Base-by-base conservation (phyloP, 2,329 filamentous ascomycete genomes). In the Exophiala sp. region DNA sequence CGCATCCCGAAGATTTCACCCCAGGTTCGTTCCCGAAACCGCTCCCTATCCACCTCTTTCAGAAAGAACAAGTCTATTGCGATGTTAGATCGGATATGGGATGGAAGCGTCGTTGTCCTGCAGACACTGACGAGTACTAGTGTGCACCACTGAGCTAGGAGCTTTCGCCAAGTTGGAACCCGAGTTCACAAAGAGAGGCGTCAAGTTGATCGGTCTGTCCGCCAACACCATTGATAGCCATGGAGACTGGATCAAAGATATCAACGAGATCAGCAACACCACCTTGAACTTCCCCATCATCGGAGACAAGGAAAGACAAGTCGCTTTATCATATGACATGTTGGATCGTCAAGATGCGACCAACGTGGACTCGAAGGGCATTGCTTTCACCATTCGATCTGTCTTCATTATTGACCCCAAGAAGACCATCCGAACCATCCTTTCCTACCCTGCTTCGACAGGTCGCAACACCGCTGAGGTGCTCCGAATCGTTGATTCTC, bases 351-450 rank as follows among this genome's bases (percentile, higher is more conserved):
- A 71, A 58, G 70, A 72, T 57, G 71, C 65, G 47, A 73, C 68
- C 48, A 75, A 75, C 60, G 70, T 75, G 44, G 72, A 75, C 58
- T 64, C 66, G 53, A 74, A 73, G 65, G 73, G 73, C 48, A 73
- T 75, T 50, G 80, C 82, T 46, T 84, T 84, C 70, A 84, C 81
- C 65, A 84, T 84, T 71, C 81, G 82, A 68, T 82, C 78, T 51
- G 81, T 85, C 66, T 85, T 84, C 73, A 72, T 84, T 69, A 83
- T 85, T 69, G 81, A 85, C 73, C 82, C 81, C 53, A 80, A 79
- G 72, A 83, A 83, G 77, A 82, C 76, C 57, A 84, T 85, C 66
- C 80, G 81, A 62, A 75, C 79, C 52, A 84, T 83, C 65, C 73
- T 85, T 56, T 78, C 78, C 58, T 85, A 85, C 75, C 81, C 81